These are phyloP conservation scores for Pseudohyphozyma bogoriensis DNA, from an alignment of 768 basidiomycete species.

Conservation along the genomic window DNA sequence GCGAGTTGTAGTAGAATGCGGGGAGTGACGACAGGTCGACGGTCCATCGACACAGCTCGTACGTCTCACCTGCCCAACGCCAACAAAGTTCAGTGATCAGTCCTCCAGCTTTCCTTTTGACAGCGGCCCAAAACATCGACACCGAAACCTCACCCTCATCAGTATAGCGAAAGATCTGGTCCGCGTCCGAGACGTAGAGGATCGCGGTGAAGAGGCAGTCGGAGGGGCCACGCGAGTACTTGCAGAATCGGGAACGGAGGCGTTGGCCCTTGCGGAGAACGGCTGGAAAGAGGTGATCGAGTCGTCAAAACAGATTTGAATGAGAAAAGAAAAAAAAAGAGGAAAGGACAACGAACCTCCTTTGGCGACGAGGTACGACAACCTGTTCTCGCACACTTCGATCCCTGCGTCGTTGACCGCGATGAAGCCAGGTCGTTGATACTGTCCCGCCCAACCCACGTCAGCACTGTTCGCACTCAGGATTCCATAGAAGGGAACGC, in stretches of 20 bases:
- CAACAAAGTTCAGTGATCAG: background rate
- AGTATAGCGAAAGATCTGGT: conserved; percentile 2
- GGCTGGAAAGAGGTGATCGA: no score
- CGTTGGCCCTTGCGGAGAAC: conserved; percentile 81
- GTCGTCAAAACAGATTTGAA: background rate
- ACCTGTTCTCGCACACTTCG: conserved; percentile 76
- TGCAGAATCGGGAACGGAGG: conserved; percentile 67
- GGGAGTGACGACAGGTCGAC: conserved; percentile 70
- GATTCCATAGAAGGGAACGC: no score
- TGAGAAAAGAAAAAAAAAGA: background rate
- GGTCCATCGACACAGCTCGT: conserved; percentile 50
- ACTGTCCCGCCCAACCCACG: no score
- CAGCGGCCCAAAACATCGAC: no score
- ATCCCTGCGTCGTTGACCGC: conserved; percentile 63
- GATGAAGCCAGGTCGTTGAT: conserved; percentile 77
- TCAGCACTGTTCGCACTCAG: no score
- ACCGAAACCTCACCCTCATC: background rate
- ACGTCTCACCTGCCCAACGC: conserved; percentile 41
- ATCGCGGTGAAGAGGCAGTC: conserved; percentile 69
- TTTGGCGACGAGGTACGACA: conserved; percentile 58
- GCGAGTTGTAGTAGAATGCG: background rate
- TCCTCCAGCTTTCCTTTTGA: no score
- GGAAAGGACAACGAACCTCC: conserved; percentile 42
- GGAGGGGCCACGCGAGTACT: background rate
- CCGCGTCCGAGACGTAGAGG: conserved; percentile 44